These are phyloP conservation scores for Termitomyces sp. DNA, from an alignment of 768 basidiomycete genomes.

Conservation along the genomic window DNA sequence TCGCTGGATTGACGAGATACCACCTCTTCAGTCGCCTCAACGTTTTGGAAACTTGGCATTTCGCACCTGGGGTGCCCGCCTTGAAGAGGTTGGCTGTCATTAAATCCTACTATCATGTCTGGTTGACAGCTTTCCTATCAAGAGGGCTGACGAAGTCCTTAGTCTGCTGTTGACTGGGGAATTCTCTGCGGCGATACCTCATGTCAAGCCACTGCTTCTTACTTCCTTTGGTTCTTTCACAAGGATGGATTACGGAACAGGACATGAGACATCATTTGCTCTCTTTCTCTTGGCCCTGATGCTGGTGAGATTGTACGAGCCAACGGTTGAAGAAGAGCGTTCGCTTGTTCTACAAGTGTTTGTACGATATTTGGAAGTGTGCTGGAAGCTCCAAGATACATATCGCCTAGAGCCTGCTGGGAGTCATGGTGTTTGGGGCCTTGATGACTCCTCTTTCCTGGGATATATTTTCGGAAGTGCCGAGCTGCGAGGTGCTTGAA, in stretches of 20 bases:
- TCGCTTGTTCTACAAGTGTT: constrained; percentile 60
- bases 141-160: constrained; percentile 57
- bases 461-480: constrained; percentile 90
- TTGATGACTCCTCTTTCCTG: constrained; percentile 89
- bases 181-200: constrained; percentile 45
- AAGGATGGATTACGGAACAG: constrained; percentile 95
- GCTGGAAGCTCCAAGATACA: constrained; percentile 82
- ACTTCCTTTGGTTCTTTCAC: constrained; percentile 87
- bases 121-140: constrained; percentile 9
- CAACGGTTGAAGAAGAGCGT: constrained; percentile 59
- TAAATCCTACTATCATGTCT: background rate
- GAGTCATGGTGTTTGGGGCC: constrained; percentile 96
- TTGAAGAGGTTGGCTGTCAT: constrained; percentile 61
- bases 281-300: constrained; percentile 72
- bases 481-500: constrained; percentile 66
- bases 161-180: constrained; percentile 42
- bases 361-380: constrained; percentile 73
- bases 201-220: constrained; percentile 75
- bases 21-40: constrained; percentile 69
- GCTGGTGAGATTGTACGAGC: constrained; percentile 63
- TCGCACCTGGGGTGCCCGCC: constrained; percentile 73
- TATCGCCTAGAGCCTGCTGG: constrained; percentile 95
- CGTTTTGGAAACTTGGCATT: constrained; percentile 93
- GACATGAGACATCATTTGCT: constrained; percentile 89
- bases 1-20: constrained; percentile 78